Conservation (phyloP, 163 green algal genomes). For the Scenedesmus sp. region DNA sequence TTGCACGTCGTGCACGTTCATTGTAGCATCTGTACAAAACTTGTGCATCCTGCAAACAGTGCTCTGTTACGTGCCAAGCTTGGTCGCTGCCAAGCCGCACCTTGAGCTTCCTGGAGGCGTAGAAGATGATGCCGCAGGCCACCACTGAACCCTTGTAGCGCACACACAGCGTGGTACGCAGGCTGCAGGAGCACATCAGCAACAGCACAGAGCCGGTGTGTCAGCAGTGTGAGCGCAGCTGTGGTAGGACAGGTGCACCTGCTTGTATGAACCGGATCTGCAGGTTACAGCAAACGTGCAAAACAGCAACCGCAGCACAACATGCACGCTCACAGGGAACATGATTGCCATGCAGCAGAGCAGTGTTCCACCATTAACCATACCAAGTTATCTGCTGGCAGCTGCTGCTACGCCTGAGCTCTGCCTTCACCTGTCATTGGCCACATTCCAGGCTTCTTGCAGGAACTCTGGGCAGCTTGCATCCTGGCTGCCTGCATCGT, state of each 20-base stretch:
- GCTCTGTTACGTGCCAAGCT: neutral
- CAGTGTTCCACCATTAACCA: neutral
- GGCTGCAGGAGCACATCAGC: conserved; percentile 64
- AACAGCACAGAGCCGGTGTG: neutral
- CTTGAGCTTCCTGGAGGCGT: conserved; percentile 82
- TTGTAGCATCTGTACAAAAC: neutral
- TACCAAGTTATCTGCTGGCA: neutral
- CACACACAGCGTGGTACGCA: conserved; percentile 94
- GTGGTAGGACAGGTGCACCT: neutral
- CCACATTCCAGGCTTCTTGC: conserved; percentile 90
- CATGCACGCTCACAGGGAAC: neutral
- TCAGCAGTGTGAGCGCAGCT: neutral
- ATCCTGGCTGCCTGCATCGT: conserved; percentile 49
- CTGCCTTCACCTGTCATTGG: conserved; percentile 89
- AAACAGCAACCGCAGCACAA: neutral
- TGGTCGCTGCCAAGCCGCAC: conserved; percentile 47
- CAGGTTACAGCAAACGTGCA: neutral
- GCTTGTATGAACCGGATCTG: neutral
- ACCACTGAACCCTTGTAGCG: conserved; percentile 87
- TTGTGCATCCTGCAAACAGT: neutral
- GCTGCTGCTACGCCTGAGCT: neutral
- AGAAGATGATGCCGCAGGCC: conserved; percentile 93
- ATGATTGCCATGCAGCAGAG: neutral
- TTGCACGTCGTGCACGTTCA: neutral
- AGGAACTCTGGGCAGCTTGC: conserved; percentile 39